phyloP scores from a whole-genome alignment of 768 basidiomycete genomes.

The Termitomyces sp. region DNA sequence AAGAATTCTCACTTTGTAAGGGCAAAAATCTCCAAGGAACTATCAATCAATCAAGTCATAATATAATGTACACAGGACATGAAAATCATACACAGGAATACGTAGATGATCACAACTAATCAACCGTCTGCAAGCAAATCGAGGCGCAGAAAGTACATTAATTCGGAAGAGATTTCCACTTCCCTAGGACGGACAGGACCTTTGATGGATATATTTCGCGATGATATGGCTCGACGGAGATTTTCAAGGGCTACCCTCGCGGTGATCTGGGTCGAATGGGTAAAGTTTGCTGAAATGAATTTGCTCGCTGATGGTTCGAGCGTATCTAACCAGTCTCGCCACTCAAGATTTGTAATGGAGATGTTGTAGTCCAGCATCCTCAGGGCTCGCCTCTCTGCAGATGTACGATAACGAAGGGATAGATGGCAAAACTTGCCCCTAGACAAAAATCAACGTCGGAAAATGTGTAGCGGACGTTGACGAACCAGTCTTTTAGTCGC shows the following conservation, averaged over 20 bases:
- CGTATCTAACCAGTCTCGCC: conserved; percentile 11
- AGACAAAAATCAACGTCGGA: neutral
- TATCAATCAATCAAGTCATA: neutral
- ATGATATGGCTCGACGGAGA: neutral
- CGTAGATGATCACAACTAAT: neutral
- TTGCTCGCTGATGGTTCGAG: conserved; percentile 5
- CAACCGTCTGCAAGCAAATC: neutral
- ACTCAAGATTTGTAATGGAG: conserved; percentile 11
- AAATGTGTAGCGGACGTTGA: neutral
- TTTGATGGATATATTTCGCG: neutral
- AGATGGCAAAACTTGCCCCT: conserved; percentile 12
- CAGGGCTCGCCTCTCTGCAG: conserved; percentile 10
- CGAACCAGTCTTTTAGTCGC: conserved; percentile 49
- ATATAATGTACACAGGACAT: neutral
- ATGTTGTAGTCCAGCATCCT: conserved; percentile 14
- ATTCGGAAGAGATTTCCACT: neutral
- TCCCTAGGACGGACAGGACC: neutral
- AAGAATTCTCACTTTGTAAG: too few relatives aligned
- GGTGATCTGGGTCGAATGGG: neutral
- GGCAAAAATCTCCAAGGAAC: neutral
- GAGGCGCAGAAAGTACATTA: neutral
- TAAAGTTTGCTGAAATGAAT: neutral
- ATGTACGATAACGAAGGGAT: conserved; percentile 1
- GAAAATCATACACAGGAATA: neutral
- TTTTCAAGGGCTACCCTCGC: conserved; percentile 2